Evolutionary conservation across 192 early-diverging fungal genomes (phyloP).

Genomic region (Umbelopsis vinacea): DNA sequence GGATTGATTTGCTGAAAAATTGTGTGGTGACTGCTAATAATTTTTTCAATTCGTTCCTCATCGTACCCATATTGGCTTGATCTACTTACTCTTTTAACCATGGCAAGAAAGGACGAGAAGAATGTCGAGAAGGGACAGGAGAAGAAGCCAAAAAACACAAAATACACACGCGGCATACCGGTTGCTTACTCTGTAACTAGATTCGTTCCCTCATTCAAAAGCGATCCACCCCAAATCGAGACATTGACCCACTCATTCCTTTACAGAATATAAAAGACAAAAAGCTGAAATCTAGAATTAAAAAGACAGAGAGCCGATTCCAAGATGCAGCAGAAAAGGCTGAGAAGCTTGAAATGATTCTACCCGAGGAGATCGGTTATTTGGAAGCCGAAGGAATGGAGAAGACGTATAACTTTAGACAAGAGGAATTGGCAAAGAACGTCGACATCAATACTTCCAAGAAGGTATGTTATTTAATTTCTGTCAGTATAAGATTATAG

Average conservation of each 20-base stretch:
- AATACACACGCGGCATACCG: neutral
- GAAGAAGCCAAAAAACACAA: neutral
- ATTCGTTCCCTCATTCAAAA: neutral
- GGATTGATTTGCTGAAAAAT: too few relatives aligned
- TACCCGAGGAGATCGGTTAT: slow-evolving; percentile 77
- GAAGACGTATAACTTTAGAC: slow-evolving; percentile 85
- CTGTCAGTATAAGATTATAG: neutral
- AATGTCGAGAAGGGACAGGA: neutral
- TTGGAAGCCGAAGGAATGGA: slow-evolving; percentile 91
- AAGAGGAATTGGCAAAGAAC: slow-evolving; percentile 64
- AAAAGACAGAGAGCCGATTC: slow-evolving; percentile 60
- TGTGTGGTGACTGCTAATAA: neutral
- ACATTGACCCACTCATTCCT: neutral
- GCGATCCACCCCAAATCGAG: neutral
- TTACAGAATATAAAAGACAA: slow-evolving; percentile 66
- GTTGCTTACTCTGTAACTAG: neutral
- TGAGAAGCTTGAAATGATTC: slow-evolving; percentile 77
- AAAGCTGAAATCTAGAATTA: slow-evolving; percentile 70
- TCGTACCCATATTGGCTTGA: neutral
- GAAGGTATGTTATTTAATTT: slow-evolving; percentile 51
- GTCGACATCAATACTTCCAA: slow-evolving; percentile 74
- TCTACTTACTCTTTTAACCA: neutral
- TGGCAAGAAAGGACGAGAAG: slow-evolving; percentile 4
- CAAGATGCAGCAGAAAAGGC: slow-evolving; percentile 74
- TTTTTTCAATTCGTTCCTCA: neutral